Evolutionary conservation across 441 rosid genomes (phyloP).

Genomic region (Gossypium schwendimanii): DNA sequence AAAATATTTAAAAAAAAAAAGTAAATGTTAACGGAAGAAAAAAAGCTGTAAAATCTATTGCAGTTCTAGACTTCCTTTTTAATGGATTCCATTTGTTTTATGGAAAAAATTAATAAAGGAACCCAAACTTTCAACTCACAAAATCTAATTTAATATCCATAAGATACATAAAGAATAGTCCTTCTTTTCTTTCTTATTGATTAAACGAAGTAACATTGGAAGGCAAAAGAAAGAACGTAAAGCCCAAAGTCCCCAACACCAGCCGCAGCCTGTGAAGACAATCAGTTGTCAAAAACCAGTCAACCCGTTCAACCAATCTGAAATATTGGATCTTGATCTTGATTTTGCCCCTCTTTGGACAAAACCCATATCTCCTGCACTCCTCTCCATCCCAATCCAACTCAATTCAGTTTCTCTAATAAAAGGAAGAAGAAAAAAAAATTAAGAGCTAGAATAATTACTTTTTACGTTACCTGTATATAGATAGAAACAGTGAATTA

Average conservation of each 20-base stretch:
- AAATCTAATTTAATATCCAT: no score
- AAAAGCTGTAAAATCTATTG: no score
- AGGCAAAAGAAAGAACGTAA: neutral
- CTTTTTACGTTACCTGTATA: neutral
- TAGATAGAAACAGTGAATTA: neutral
- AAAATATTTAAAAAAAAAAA: no score
- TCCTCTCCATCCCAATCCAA: neutral
- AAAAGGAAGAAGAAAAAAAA: neutral
- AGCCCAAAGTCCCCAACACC: neutral
- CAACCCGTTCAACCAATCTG: neutral
- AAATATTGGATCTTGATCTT: constrained; percentile 6
- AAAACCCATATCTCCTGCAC: constrained; percentile 2
- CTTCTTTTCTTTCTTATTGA: neutral
- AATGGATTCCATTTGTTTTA: no score
- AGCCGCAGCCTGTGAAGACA: neutral
- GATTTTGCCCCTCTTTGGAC: neutral
- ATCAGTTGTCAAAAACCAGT: neutral
- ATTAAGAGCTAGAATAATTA: no score
- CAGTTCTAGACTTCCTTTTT: no score
- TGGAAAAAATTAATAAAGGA: no score
- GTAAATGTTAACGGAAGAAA: no score
- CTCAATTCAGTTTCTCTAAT: neutral
- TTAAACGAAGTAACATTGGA: neutral
- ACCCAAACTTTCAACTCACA: no score
- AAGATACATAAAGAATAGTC: neutral